phyloP scores from a whole-genome alignment of 2,329 filamentous ascomycete genomes.

The Bisporella sp. region DNA sequence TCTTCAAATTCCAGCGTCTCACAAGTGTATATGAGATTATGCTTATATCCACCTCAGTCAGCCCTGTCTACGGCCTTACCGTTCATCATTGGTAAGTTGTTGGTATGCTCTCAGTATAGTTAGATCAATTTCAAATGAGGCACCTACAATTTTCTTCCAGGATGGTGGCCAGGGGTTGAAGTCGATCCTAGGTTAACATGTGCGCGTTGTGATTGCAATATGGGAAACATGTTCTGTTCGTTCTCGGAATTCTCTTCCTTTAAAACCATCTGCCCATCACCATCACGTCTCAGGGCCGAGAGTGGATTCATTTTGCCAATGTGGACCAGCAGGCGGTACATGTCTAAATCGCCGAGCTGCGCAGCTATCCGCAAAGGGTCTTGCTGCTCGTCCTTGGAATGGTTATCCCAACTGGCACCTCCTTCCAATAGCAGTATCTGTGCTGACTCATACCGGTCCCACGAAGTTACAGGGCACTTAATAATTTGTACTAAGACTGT shows the following conservation, averaged over 20 bases:
- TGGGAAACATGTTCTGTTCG: slow-evolving; percentile 3
- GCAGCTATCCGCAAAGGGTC: slow-evolving; percentile 2
- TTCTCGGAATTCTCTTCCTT: slow-evolving; percentile 2
- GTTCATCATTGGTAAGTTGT: too few species aligned
- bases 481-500: slow-evolving; percentile 4
- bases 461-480: neutral
- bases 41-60: too few species aligned
- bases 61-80: too few species aligned
- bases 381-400: slow-evolving; percentile 4
- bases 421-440: slow-evolving; percentile 4
- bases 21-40: too few species aligned
- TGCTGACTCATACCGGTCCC: slow-evolving; percentile 3
- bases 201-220: slow-evolving; percentile 1
- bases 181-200: slow-evolving; percentile 1
- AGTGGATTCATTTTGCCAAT: slow-evolving; percentile 4
- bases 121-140: too few species aligned
- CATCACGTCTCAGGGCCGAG: slow-evolving; percentile 1
- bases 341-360: slow-evolving; percentile 3
- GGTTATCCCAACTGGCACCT: neutral
- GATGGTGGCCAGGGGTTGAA: neutral
- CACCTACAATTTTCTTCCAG: neutral
- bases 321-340: slow-evolving; percentile 3
- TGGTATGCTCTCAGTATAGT: too few species aligned
- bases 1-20: too few species aligned
- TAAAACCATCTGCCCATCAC: slow-evolving; percentile 2